Evolutionary conservation across 495 filamentous ascomycete genomes (phyloP).

Genomic region (Penicillium pulvis): DNA sequence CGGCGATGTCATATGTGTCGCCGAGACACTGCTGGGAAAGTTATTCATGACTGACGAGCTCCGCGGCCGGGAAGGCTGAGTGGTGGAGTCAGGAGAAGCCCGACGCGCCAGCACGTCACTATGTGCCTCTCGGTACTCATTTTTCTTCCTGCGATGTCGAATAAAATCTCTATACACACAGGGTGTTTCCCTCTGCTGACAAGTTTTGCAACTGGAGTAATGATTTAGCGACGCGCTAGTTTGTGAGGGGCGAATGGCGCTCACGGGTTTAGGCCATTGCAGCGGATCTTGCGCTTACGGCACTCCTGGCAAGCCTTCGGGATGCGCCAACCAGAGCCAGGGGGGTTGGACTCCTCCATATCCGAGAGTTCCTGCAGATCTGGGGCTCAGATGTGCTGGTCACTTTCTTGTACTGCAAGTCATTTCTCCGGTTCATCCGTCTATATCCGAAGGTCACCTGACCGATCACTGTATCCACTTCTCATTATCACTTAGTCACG

Average conservation of each 20-base stretch:
- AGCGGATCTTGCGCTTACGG: slow-evolving; percentile 47
- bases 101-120: slow-evolving; percentile 14
- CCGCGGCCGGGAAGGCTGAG: slow-evolving; percentile 18
- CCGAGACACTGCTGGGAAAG: slow-evolving; percentile 45
- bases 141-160: slow-evolving; percentile 42
- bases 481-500: background rate
- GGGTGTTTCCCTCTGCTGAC: slow-evolving; percentile 34
- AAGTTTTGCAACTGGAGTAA: slow-evolving; percentile 38
- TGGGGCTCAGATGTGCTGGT: slow-evolving; percentile 2
- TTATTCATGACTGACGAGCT: slow-evolving; percentile 29
- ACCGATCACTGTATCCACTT: background rate
- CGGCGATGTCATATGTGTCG: slow-evolving; percentile 48
- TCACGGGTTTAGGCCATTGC: slow-evolving; percentile 43
- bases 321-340: slow-evolving; percentile 38
- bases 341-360: slow-evolving; percentile 22
- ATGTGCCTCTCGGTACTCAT: slow-evolving; percentile 17
- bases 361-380: background rate
- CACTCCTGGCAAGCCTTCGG: slow-evolving; percentile 49
- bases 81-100: slow-evolving; percentile 18
- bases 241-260: background rate
- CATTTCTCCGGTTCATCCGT: slow-evolving; percentile 21
- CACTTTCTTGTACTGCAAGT: slow-evolving; percentile 12
- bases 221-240: slow-evolving; percentile 1
- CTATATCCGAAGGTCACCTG: slow-evolving; percentile 30
- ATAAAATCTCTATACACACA: slow-evolving; percentile 45